These are phyloP conservation scores for Ophiostoma ulmi DNA, from an alignment of 2,329 filamentous ascomycete species.

Conservation along the genomic window DNA sequence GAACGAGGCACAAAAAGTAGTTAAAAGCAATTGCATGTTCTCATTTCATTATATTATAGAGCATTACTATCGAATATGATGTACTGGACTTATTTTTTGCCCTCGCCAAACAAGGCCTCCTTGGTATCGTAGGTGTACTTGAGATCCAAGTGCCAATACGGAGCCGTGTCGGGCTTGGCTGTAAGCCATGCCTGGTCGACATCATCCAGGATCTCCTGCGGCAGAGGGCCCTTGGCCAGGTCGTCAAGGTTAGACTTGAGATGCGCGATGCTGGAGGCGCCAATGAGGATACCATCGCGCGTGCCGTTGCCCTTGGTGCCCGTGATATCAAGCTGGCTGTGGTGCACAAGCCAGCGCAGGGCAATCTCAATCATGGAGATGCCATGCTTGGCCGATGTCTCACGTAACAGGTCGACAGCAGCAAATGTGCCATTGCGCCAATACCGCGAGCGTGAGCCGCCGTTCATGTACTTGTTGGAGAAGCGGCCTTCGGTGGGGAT, in stretches of 20 bases:
- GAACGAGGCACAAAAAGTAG: constrained; percentile 14
- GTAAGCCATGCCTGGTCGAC: constrained; percentile 72
- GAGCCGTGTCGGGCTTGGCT: constrained; percentile 51
- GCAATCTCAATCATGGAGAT: constrained; percentile 63
- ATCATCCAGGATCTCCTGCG: constrained; percentile 67
- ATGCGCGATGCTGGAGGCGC: constrained; percentile 54
- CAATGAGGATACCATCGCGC: constrained; percentile 54
- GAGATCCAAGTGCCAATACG: constrained; percentile 57
- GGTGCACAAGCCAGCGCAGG: constrained; percentile 63
- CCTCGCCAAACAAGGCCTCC: constrained; percentile 52
- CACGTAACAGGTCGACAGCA: constrained; percentile 59
- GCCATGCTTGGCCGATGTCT: constrained; percentile 57
- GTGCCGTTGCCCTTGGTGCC: not conserved
- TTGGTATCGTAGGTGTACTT: constrained; percentile 63
- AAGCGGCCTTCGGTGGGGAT: constrained; percentile 63
- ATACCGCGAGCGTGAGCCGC: constrained; percentile 52
- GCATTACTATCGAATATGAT: constrained; percentile 16
- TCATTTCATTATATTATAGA: not conserved
- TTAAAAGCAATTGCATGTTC: constrained; percentile 18
- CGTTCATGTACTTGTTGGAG: constrained; percentile 46
- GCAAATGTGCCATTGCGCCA: constrained; percentile 55
- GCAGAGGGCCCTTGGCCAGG: constrained; percentile 65
- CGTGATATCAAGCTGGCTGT: constrained; percentile 48
- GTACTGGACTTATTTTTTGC: not conserved
- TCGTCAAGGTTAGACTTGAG: constrained; percentile 53